phyloP scores from a whole-genome alignment of 2,329 filamentous ascomycete species.

The Apiospora arundinis region DNA sequence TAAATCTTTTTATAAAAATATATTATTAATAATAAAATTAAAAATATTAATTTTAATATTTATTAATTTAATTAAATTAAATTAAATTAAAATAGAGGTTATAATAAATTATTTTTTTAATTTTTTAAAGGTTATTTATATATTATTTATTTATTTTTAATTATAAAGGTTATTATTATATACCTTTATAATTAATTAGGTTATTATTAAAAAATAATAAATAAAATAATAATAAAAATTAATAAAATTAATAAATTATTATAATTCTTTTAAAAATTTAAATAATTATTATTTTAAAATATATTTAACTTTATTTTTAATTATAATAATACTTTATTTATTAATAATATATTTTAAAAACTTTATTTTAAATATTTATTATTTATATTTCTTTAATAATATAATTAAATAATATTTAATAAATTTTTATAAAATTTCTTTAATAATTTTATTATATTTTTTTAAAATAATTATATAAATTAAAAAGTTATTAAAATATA shows the following conservation, averaged over 20 bases:
- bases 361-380: background rate
- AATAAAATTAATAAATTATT: background rate
- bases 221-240: background rate
- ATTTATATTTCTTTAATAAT: background rate
- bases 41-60: background rate
- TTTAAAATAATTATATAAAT: conserved; percentile 1
- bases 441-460: background rate
- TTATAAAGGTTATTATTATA: background rate
- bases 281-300: background rate
- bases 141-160: background rate
- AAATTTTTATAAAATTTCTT: background rate
- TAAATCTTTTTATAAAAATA: too few species aligned
- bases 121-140: background rate
- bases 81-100: background rate
- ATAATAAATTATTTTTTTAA: background rate
- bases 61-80: background rate
- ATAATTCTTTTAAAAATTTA: background rate
- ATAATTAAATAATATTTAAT: background rate
- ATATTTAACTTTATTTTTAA: background rate
- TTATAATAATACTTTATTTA: background rate
- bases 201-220: background rate
- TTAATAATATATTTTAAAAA: background rate
- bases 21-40: background rate
- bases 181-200: background rate
- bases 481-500: background rate